phyloP scores from a whole-genome alignment of 148 eudicot species.

The Polygonum maritimum region DNA sequence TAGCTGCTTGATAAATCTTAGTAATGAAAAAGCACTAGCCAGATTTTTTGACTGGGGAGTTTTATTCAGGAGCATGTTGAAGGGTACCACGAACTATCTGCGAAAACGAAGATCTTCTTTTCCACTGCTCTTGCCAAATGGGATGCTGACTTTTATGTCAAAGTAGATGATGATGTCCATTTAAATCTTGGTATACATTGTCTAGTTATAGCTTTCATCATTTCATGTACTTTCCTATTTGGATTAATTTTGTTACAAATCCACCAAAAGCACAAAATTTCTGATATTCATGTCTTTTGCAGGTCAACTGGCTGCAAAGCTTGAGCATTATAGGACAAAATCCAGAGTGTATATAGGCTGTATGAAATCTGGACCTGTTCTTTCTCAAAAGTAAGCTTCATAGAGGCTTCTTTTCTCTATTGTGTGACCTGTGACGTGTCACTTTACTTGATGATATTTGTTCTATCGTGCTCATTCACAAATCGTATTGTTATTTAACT shows the following conservation, averaged over 20 bases:
- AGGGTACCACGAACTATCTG: conserved; percentile 92
- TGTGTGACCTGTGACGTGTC: background rate
- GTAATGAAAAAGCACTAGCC: background rate
- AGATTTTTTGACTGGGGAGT: background rate
- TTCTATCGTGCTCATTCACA: background rate
- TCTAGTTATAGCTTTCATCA: background rate
- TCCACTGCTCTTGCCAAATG: conserved; percentile 84
- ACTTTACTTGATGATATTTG: background rate
- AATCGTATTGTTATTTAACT: conserved; percentile 7
- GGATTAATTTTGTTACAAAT: background rate
- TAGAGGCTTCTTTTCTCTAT: conserved; percentile 5
- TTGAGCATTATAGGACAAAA: conserved; percentile 75
- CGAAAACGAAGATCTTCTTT: conserved; percentile 87
- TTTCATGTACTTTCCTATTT: background rate
- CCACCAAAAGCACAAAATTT: background rate
- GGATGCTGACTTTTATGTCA: conserved; percentile 97
- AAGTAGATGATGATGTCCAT: conserved; percentile 96
- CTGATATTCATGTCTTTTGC: background rate
- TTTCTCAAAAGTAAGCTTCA: conserved; percentile 63
- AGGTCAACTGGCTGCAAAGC: conserved; percentile 84
- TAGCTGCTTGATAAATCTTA: background rate
- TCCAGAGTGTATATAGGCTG: conserved; percentile 92
- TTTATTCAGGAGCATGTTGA: conserved; percentile 75
- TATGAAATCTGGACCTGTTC: conserved; percentile 98
- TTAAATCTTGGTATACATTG: conserved; percentile 67